Evolutionary conservation across 371 early-diverging fungal genomes (phyloP), one percentile per base, ranked within the genome.

Genomic region (Mortierella sp.): DNA sequence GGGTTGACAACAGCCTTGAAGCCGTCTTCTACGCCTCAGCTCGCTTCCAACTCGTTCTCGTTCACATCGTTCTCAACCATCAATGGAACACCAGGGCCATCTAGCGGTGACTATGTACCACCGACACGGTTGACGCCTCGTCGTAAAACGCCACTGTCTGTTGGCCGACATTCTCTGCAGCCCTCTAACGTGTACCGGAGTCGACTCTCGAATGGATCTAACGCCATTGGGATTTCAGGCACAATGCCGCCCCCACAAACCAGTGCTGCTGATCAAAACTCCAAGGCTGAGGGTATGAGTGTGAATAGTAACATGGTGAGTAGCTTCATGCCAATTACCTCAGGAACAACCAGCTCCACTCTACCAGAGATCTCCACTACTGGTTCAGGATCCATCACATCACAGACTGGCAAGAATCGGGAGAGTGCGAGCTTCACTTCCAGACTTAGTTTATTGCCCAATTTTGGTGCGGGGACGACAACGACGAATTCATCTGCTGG

Each of bases 131-230:
- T 61, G 1, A 47, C 52, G 12, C 68, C 77, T 57, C 72, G 77
- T 7, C 77, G 77, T 7, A 76, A 76, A 45, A 76, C 72, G 15
- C 72, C 62, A 4, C 50, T 76, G 4, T 62, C 65, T 15, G 65
- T 62, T 7, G 77, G 69, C 26, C 72, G 77, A 18, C 45, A 61
- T 30, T 71, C 76, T 2, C 47, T 72, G 18, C 77, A 76, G 16
- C 37, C 72, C 26, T 45, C 68, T 21, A 60, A 21, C n/a, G n/a
- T 57, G 9, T 58, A 48, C 46, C 60, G 72, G 3, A 50, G 23
- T 21, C 48, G 28, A 47, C 19, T 37, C 14, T 29, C 60, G 23
- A 37, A 51, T 30, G 52, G 59, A 11, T 16, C 60, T 11, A 37
- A 11, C 2, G 16, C 28, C 11, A 62, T 12, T 37, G 62, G 67